phyloP scores from a whole-genome alignment of 441 rosid genomes.

The Mallotus japonicus region DNA sequence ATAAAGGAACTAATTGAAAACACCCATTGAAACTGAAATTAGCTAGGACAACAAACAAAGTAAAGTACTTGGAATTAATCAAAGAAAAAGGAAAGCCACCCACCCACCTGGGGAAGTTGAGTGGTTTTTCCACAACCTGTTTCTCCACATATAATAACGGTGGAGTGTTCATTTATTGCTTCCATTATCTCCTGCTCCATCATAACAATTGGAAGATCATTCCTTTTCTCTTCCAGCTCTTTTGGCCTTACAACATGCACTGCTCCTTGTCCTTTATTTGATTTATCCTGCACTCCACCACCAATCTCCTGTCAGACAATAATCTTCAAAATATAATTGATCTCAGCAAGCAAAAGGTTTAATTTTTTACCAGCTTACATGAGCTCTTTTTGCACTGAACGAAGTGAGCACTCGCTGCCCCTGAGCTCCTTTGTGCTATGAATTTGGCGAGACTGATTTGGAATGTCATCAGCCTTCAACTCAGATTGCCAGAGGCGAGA shows the following conservation, averaged over 20 bases:
- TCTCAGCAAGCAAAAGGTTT: too few species aligned
- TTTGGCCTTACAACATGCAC: constrained; percentile 54
- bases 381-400: too few species aligned
- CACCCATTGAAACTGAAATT: constrained; percentile 15
- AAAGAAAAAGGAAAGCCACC: constrained; percentile 22
- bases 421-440: too few species aligned
- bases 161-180: constrained; percentile 65
- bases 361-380: too few species aligned
- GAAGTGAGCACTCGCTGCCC: too few species aligned
- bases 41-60: background rate
- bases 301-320: too few species aligned
- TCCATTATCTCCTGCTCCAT: constrained; percentile 99
- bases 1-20: constrained; percentile 62
- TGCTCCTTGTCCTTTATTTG: constrained; percentile 25
- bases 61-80: background rate
- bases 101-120: constrained; percentile 90
- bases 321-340: too few species aligned
- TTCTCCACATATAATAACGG: constrained; percentile 79
- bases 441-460: too few species aligned
- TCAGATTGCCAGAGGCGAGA: too few species aligned
- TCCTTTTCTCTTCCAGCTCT: constrained; percentile 70
- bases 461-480: too few species aligned
- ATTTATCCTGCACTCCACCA: constrained; percentile 36
- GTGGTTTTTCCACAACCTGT: constrained; percentile 99
- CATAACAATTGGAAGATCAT: constrained; percentile 91